Evolutionary conservation across 2,329 filamentous ascomycete genomes (phyloP), one percentile per base, ranked within the genome.

Genomic region (Aspergillus brunneoviolaceus): DNA sequence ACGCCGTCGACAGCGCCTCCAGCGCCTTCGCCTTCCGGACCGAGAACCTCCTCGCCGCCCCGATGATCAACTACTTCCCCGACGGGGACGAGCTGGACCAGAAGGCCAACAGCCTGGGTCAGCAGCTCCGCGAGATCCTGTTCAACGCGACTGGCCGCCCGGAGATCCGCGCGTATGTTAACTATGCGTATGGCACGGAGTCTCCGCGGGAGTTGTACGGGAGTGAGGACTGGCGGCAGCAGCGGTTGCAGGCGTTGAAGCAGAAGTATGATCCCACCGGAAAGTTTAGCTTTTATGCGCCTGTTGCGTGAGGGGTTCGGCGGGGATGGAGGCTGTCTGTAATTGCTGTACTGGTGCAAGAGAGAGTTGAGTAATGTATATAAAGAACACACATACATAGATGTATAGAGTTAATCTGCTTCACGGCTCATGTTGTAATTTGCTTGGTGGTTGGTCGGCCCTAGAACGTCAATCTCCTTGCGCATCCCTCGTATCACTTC

Each of bases 1-100:
- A 76, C 55, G 71, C 69, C 0, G 65, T 81, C 45, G 61, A 69
- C 50, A 64, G 62, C 27, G 67, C 69, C 10, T 73, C 76, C 1
- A 75, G 77, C 3, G 81, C 82, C 1, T 85, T 79, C 59, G 75
- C 81, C 19, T 79, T 77, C 69, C 78, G 83, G 2, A 63, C 68
- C 1, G 77, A 80, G 55, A 79, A 80, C 63, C 64, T 84, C 6
- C 76, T 82, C 35, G 62, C 64, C 16, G 66, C 70, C 0, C 70
- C 72, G 0, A 53, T 77, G 5, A 65, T 78, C 23, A 72, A 60
- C 49, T 76, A 76, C 51, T 42, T 55, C 11, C 72, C 71, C 0
- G 61, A 52, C 14, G 67, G 64, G 1, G n/a, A 55, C 4, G 60
- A 66, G 21, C 60, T 73, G 2, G 70, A 72, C 12, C 19, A 61